Evolutionary conservation across 2,329 filamentous ascomycete species (phyloP).

Genomic region (Fusarium denticulatum): DNA sequence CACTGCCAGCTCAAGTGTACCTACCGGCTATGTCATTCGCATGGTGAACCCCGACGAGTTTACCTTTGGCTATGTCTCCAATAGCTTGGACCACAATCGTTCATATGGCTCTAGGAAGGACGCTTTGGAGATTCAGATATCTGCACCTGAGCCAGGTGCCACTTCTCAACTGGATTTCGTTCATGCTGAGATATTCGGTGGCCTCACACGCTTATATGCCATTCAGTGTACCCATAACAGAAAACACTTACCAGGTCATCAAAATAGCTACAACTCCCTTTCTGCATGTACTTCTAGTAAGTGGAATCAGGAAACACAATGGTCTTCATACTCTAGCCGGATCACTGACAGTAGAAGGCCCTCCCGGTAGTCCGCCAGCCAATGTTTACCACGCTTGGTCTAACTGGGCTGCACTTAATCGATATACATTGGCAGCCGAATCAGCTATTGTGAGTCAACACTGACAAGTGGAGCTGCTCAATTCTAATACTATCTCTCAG

Average conservation of each 20-base stretch:
- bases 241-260: not conserved
- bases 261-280: not conserved
- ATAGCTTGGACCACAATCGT: not conserved
- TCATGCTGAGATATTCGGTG: not conserved
- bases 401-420: not conserved
- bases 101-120: no score
- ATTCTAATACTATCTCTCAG: not conserved
- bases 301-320: not conserved
- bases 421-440: not conserved
- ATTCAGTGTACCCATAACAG: not conserved
- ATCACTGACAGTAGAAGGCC: not conserved
- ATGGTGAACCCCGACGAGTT: not conserved
- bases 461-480: accelerated
- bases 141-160: not conserved
- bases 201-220: not conserved
- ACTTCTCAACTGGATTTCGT: not conserved
- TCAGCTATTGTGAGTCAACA: not conserved
- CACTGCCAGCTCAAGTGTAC: no score
- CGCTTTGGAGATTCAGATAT: not conserved
- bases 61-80: not conserved
- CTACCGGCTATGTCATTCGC: not conserved
- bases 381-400: not conserved
- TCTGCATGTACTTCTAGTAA: not conserved
- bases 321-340: not conserved
- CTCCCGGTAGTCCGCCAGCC: not conserved